phyloP scores from a whole-genome alignment of 2,329 filamentous ascomycete species.

The Aureobasidium pullulans region DNA sequence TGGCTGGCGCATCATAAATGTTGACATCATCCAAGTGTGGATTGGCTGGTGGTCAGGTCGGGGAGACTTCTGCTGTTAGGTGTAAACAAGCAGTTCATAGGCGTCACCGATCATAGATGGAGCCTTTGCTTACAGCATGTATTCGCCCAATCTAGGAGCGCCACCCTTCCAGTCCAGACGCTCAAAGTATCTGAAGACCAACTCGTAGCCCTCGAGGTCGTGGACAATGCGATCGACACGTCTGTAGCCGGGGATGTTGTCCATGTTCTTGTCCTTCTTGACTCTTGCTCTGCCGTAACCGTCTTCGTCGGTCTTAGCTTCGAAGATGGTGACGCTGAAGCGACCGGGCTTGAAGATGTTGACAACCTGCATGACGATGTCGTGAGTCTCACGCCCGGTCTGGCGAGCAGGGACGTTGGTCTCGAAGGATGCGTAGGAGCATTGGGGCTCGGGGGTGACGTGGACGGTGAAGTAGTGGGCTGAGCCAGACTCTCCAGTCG shows the following conservation, averaged over 20 bases:
- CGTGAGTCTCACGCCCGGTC: slow-evolving; percentile 77
- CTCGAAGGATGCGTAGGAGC: slow-evolving; percentile 96
- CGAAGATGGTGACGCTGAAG: slow-evolving; percentile 94
- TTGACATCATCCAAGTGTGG: slow-evolving; percentile 5
- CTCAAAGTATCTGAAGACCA: slow-evolving; percentile 96
- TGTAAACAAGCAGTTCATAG: slow-evolving; percentile 2
- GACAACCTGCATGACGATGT: slow-evolving; percentile 89
- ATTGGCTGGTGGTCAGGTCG: slow-evolving; percentile 3
- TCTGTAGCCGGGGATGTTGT: slow-evolving; percentile 76
- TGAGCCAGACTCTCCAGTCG: slow-evolving; percentile 35
- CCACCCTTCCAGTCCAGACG: slow-evolving; percentile 71
- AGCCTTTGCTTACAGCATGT: slow-evolving; percentile 9
- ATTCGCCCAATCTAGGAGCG: slow-evolving; percentile 54
- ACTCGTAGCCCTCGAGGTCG: slow-evolving; percentile 92
- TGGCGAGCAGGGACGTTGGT: slow-evolving; percentile 91
- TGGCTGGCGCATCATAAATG: neutral
- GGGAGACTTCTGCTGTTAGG: slow-evolving; percentile 2
- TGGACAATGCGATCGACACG: slow-evolving; percentile 93
- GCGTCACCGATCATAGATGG: neutral
- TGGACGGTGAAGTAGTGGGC: slow-evolving; percentile 98
- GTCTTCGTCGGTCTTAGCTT: slow-evolving; percentile 61
- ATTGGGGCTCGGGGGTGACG: slow-evolving; percentile 93
- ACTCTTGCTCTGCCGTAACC: slow-evolving; percentile 26
- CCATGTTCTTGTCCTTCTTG: slow-evolving; percentile 51
- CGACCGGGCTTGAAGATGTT: slow-evolving; percentile 95